These are phyloP conservation scores for Aspergillus biplanus DNA, from an alignment of 495 filamentous ascomycete species.

Conservation along the genomic window DNA sequence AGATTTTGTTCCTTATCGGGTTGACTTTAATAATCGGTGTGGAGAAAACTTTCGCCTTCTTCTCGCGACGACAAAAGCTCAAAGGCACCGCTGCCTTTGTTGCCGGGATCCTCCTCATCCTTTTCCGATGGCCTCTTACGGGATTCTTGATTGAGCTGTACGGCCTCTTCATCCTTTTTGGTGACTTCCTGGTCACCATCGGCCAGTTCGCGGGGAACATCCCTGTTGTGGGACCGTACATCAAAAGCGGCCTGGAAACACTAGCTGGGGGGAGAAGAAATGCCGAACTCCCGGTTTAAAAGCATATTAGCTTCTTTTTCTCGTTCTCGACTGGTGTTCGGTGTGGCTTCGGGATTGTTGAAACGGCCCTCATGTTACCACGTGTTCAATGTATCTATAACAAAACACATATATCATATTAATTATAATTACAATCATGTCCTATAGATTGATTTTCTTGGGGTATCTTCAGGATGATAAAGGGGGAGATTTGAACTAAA, in stretches of 20 bases:
- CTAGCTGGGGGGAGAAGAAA: constrained; percentile 68
- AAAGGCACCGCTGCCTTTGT: constrained; percentile 91
- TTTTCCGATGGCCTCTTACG: constrained; percentile 83
- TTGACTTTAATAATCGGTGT: constrained; percentile 94
- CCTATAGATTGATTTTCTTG: neutral
- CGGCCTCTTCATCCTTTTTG: constrained; percentile 90
- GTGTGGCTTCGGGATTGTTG: neutral
- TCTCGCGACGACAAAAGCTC: constrained; percentile 87
- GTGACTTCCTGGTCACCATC: constrained; percentile 93
- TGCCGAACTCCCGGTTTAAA: constrained; percentile 71
- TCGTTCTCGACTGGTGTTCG: neutral
- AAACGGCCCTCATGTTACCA: constrained; percentile 6
- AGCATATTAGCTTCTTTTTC: neutral
- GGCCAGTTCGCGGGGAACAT: constrained; percentile 82
- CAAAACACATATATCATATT: neutral
- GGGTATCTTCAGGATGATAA: neutral
- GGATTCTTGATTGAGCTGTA: constrained; percentile 92
- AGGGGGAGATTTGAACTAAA: neutral
- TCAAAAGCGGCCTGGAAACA: constrained; percentile 68
- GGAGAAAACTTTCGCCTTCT: constrained; percentile 87
- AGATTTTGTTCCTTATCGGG: constrained; percentile 97
- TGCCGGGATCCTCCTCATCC: constrained; percentile 80
- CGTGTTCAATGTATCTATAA: constrained; percentile 5
- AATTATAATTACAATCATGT: neutral
- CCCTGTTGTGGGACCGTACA: constrained; percentile 83